Percentiles rank a stretch among this genome's conserved stretches.
Conservation (phyloP, 2,329 filamentous ascomycete genomes). For the Ophiocordyceps sinensis region DNA sequence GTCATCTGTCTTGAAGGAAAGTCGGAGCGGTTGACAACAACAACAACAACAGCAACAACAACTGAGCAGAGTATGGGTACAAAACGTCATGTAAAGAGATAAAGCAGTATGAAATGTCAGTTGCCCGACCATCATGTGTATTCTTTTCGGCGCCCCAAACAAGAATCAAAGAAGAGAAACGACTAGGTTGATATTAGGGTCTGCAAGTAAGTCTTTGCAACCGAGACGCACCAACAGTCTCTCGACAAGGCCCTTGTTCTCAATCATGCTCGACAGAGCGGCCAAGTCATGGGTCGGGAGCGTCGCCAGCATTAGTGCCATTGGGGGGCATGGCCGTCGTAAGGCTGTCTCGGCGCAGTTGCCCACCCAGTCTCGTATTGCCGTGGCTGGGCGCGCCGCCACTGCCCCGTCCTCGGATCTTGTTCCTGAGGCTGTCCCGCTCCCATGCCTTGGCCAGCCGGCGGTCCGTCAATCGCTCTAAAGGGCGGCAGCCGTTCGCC, state of each 20-base stretch:
- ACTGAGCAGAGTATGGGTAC: neutral
- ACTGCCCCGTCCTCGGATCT: conserved; percentile 21
- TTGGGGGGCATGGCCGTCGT: conserved; percentile 6
- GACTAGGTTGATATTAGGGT: neutral
- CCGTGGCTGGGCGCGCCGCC: conserved; percentile 17
- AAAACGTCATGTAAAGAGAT: neutral
- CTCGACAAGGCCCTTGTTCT: neutral
- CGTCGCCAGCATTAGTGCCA: conserved; percentile 1
- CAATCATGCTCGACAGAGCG: neutral
- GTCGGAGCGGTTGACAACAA: neutral
- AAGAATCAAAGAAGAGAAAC: neutral
- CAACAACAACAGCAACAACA: neutral
- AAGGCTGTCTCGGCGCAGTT: conserved; percentile 12
- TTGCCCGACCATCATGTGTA: conserved; percentile 7
- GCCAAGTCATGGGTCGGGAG: neutral
- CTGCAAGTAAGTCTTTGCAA: neutral
- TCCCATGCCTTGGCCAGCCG: conserved; percentile 7
- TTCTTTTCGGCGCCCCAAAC: conserved; percentile 3
- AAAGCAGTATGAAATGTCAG: conserved; percentile 3
- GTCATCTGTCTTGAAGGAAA: neutral
- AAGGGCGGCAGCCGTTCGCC: conserved; percentile 33
- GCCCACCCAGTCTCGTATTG: conserved; percentile 22
- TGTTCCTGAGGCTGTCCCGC: conserved; percentile 18
- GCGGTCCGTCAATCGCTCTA: conserved; percentile 26
- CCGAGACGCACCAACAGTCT: neutral